Evolutionary conservation across 2,329 filamentous ascomycete genomes (phyloP).

Genomic region (Zymoseptoria brevis): DNA sequence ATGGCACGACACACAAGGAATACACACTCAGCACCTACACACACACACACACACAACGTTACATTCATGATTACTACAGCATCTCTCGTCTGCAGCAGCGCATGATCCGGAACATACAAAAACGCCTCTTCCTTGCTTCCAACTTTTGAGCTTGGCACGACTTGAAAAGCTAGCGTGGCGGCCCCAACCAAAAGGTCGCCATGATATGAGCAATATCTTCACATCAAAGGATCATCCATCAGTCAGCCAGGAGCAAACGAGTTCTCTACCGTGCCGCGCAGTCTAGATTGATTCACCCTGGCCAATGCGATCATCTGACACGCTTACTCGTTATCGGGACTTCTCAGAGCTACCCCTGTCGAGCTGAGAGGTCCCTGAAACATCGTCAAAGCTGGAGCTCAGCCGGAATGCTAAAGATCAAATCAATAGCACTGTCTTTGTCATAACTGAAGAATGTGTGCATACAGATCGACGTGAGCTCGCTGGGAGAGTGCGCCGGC

Average conservation of each 20-base stretch:
- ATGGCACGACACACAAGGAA: too few species aligned
- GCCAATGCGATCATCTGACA: neutral
- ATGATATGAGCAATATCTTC: too few species aligned
- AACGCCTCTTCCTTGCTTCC: neutral
- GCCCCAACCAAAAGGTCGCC: neutral
- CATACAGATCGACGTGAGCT: neutral
- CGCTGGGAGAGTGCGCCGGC: neutral
- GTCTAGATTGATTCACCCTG: neutral
- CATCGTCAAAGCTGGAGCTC: neutral
- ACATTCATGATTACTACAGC: neutral
- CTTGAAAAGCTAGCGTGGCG: too few species aligned
- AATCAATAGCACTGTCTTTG: neutral
- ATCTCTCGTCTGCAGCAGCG: too few species aligned
- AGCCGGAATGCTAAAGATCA: neutral
- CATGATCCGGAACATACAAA: neutral
- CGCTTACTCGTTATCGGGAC: neutral
- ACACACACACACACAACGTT: too few species aligned
- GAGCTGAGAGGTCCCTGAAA: neutral
- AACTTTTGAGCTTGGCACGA: neutral
- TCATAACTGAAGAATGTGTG: neutral
- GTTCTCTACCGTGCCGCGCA: neutral
- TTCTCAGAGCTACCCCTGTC: neutral
- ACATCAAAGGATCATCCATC: too few species aligned
- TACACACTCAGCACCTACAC: too few species aligned
- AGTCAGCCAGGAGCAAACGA: neutral